Evolutionary conservation across 2,329 filamentous ascomycete genomes (phyloP), one percentile per base, ranked within the genome.

Genomic region (Xylariaceae sp.): DNA sequence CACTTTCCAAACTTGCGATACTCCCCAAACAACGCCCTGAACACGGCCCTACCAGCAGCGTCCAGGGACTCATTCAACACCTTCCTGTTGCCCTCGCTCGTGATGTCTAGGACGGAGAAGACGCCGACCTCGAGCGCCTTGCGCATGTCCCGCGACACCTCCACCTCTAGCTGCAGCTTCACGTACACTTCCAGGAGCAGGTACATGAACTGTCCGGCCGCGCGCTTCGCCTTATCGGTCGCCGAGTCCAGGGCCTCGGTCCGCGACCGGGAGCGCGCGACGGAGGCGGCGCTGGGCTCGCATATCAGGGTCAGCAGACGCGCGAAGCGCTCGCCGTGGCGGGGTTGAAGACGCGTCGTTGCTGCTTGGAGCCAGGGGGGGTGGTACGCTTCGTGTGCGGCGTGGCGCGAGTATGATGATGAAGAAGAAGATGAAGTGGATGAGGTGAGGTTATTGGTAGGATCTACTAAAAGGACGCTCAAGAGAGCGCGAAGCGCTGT

Each of bases 1-100:
- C 78, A 81, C 64, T 78, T 80, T 29, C 77, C 77, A 64, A 80
- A 81, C 59, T 70, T 76, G 55, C 67, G 67, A 55, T 78, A 83
- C 56, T 71, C 65, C 52, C 69, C 74, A 46, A 72, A 80, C 65
- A 81, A 64, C 43, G 73, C 70, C 48, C 67, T 67, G 56, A 81
- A 68, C 18, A 83, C 69, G 1, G 73, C 76, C 44, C 78, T 64
- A 5, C 77, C 78, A 47, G 71, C 74, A 3, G 62, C 65, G 53
- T 82, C 78, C 60, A 82, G 67, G 18, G 67, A 68, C 47, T 82
- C 78, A 49, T 74, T 78, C 41, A 82, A 58, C 17, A 78, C 68
- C 56, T 70, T 72, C 51, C 74, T 63, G 31, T 65, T 67, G 41
- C 76, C 76, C 4, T 68, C 63, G 2, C 71, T 66, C 24, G 76